Conservation (phyloP, 2,329 filamentous ascomycete species). For the Xylaria sp. region DNA sequence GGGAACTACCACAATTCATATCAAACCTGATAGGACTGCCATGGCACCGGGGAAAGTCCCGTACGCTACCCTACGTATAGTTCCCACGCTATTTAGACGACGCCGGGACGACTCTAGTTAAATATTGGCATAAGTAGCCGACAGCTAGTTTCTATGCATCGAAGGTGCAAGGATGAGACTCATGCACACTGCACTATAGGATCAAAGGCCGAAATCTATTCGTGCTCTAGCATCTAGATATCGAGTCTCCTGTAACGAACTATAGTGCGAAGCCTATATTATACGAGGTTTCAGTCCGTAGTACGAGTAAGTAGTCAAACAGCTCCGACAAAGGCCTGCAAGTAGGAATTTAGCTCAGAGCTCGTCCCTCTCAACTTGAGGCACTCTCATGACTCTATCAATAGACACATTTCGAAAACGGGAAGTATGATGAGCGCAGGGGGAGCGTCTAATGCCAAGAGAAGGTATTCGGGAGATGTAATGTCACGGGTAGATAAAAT, state of each 20-base stretch:
- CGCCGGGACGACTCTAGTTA: too few species aligned
- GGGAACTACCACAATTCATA: constrained; percentile 12
- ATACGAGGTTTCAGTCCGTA: background rate
- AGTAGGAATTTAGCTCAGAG: background rate
- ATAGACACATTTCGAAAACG: background rate
- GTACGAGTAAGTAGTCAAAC: background rate
- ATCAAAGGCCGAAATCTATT: background rate
- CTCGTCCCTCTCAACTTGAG: background rate
- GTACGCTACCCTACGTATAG: constrained; percentile 9
- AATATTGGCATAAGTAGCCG: background rate
- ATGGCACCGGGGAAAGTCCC: constrained; percentile 18
- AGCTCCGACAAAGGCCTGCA: background rate
- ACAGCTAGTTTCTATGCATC: constrained; percentile 14
- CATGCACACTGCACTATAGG: background rate
- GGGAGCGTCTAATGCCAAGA: background rate
- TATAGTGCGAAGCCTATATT: background rate
- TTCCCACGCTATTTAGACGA: too few species aligned
- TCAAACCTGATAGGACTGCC: constrained; percentile 4
- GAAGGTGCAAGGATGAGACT: background rate
- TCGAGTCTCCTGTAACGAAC: background rate
- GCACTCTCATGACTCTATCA: background rate
- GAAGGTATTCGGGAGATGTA: background rate
- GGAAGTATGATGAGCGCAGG: constrained; percentile 1
- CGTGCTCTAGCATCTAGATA: background rate
- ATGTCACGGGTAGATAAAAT: background rate